These are phyloP conservation scores for Pseudognaphalium luteoalbum DNA, from an alignment of 129 eudicot species.

Conservation along the genomic window DNA sequence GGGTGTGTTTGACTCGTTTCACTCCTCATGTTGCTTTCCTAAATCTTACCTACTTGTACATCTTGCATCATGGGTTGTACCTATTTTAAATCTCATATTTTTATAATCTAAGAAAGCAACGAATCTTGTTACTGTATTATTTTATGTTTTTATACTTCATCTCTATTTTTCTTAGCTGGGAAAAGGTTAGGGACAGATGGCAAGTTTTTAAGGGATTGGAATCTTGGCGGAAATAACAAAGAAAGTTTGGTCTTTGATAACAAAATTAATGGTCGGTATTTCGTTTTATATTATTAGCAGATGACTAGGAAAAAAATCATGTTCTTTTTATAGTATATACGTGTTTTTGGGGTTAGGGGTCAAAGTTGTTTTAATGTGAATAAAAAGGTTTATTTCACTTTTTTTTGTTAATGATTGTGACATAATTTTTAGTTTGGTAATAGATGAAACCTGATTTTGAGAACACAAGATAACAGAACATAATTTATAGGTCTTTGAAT, in stretches of 20 bases:
- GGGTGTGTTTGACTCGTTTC: conserved; percentile 45
- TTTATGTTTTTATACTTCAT: neutral
- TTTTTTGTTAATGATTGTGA: no score
- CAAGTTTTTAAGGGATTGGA: conserved; percentile 12
- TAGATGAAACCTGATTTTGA: no score
- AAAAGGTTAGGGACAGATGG: conserved; percentile 31
- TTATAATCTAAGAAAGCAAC: neutral
- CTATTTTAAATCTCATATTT: neutral
- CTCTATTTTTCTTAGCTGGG: neutral
- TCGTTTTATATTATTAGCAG: neutral
- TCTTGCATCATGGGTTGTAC: conserved; percentile 20
- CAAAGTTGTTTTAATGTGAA: conserved; percentile 10
- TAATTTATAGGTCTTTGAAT: no score
- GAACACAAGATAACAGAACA: no score
- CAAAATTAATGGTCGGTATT: conserved; percentile 9
- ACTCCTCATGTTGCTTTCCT: conserved; percentile 26
- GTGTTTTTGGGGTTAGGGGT: conserved; percentile 25
- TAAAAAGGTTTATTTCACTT: neutral
- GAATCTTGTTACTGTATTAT: neutral
- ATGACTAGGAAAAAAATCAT: conserved; percentile 5
- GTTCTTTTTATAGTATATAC: neutral
- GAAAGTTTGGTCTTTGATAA: conserved; percentile 13
- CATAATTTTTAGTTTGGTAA: no score
- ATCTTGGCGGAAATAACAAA: conserved; percentile 25
- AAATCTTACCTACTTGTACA: conserved; percentile 12